phyloP scores from a whole-genome alignment of 495 filamentous ascomycete genomes.

The Extremus antarcticus region DNA sequence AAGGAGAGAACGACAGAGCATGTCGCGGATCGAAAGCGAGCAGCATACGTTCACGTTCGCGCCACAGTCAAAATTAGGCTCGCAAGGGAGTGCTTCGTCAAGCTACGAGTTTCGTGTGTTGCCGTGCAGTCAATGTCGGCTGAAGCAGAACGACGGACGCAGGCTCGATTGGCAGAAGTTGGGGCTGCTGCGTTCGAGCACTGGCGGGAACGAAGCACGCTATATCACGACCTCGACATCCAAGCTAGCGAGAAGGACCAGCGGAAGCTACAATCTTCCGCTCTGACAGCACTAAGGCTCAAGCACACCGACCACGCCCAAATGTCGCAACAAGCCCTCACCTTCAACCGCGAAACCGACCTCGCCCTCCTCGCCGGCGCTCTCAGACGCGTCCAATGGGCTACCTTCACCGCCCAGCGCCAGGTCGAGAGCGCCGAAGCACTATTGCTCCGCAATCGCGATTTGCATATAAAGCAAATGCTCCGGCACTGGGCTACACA shows the following conservation, averaged over 20 bases:
- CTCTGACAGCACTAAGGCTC: slow-evolving; percentile 3
- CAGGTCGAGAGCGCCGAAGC: slow-evolving; percentile 26
- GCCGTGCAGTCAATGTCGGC: background rate
- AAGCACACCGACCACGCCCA: background rate
- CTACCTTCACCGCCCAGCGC: slow-evolving; percentile 24
- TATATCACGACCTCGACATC: background rate
- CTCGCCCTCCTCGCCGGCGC: slow-evolving; percentile 13
- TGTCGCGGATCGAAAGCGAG: slow-evolving; percentile 44
- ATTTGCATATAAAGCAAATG: slow-evolving; percentile 28
- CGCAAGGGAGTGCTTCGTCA: background rate
- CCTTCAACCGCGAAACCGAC: slow-evolving; percentile 18
- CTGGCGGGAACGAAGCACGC: slow-evolving; percentile 2
- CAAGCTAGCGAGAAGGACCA: slow-evolving; percentile 7
- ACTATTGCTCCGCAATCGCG: slow-evolving; percentile 24
- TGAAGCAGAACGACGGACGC: slow-evolving; percentile 3
- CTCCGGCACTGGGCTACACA: slow-evolving; percentile 30
- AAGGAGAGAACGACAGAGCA: slow-evolving; percentile 39
- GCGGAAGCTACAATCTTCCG: slow-evolving; percentile 4
- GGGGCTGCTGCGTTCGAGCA: background rate
- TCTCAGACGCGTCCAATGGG: slow-evolving; percentile 28
- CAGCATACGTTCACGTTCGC: slow-evolving; percentile 49
- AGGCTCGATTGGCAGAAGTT: background rate
- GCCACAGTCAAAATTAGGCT: slow-evolving; percentile 42
- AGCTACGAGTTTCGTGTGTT: background rate
- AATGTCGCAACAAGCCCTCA: slow-evolving; percentile 17